Evolutionary conservation across 1,284 basidiomycete species (phyloP).

Genomic region (Ustilago curta): DNA sequence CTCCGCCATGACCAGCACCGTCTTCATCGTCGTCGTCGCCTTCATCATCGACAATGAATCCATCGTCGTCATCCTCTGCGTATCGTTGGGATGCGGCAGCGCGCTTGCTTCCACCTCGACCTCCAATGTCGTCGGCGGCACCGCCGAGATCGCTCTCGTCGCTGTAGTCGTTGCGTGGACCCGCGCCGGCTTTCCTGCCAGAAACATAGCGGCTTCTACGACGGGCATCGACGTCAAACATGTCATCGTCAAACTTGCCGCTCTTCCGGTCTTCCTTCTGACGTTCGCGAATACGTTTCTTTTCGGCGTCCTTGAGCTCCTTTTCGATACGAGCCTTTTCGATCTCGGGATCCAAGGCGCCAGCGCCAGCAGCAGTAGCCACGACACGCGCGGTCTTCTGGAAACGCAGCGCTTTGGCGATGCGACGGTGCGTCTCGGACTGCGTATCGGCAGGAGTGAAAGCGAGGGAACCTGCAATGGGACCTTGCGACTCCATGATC

Average conservation of each 20-base stretch:
- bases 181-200: slow-evolving; percentile 42
- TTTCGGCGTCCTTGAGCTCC: slow-evolving; percentile 63
- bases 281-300: slow-evolving; percentile 61
- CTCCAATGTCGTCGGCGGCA: slow-evolving; percentile 28
- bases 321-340: slow-evolving; percentile 72
- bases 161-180: slow-evolving; percentile 57
- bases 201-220: slow-evolving; percentile 35
- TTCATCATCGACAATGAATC: slow-evolving; percentile 62
- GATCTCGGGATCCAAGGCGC: slow-evolving; percentile 73
- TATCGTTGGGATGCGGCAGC: slow-evolving; percentile 32
- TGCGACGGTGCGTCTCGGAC: slow-evolving; percentile 86
- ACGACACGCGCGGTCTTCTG: slow-evolving; percentile 79
- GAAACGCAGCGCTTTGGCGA: slow-evolving; percentile 86
- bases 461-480: slow-evolving; percentile 84
- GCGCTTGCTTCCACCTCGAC: slow-evolving; percentile 37
- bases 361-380: slow-evolving; percentile 46
- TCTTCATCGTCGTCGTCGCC: slow-evolving; percentile 53
- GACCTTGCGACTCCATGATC: slow-evolving; percentile 84
- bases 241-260: slow-evolving; percentile 56
- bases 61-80: slow-evolving; percentile 65
- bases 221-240: slow-evolving; percentile 53
- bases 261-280: slow-evolving; percentile 50
- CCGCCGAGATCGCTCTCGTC: slow-evolving; percentile 57
- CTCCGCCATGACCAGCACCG: slow-evolving; percentile 23
- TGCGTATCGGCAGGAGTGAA: slow-evolving; percentile 89